phyloP scores from a whole-genome alignment of 2,329 filamentous ascomycete species.

The Orbilia blumenaviensis region DNA sequence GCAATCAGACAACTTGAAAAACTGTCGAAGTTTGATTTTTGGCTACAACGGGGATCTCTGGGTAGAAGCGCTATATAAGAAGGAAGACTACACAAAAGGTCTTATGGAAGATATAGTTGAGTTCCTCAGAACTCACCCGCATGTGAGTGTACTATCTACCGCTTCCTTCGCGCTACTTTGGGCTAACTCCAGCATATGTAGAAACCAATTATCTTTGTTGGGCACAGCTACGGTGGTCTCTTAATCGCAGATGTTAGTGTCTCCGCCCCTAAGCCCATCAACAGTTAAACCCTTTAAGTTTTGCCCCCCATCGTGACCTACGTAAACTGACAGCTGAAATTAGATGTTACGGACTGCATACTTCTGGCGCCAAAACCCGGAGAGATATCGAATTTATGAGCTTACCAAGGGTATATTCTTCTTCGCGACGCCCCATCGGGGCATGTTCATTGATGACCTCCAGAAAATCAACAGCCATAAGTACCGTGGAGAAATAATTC shows the following conservation, averaged over 20 bases:
- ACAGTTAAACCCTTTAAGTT: too few species aligned
- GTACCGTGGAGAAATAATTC: neutral
- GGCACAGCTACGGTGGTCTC: neutral
- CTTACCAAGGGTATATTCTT: neutral
- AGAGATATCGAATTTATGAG: neutral
- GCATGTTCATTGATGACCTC: neutral
- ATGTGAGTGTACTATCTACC: too few species aligned
- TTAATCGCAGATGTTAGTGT: neutral
- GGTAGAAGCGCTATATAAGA: too few species aligned
- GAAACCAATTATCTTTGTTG: neutral
- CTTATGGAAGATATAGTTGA: too few species aligned
- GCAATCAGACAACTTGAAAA: neutral
- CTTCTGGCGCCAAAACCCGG: neutral
- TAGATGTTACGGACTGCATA: neutral
- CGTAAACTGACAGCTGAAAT: too few species aligned
- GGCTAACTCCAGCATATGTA: neutral
- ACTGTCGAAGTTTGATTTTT: neutral
- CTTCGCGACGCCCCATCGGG: neutral
- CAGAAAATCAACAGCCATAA: neutral
- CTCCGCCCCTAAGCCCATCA: neutral
- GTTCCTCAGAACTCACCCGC: too few species aligned
- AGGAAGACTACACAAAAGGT: too few species aligned
- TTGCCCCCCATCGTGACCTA: too few species aligned
- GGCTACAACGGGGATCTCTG: neutral
- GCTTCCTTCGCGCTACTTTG: too few species aligned